Evolutionary conservation across 192 early-diverging fungal genomes (phyloP).

Genomic region (Endogone sp.): DNA sequence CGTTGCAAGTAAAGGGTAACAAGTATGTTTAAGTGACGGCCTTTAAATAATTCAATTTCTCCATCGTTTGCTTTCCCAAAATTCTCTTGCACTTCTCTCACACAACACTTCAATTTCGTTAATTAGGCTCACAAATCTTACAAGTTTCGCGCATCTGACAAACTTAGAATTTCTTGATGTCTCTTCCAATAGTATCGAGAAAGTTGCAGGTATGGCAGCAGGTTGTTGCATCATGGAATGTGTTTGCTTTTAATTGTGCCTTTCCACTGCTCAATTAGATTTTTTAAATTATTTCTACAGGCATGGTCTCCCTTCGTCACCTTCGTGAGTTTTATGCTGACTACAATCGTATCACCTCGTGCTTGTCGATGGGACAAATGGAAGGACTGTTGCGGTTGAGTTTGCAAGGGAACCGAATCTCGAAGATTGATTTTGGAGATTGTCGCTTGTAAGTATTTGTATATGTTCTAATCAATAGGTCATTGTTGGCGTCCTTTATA

Average conservation of each 20-base stretch:
- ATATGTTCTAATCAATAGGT: too few species aligned
- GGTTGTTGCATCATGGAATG: not conserved
- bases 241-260: too few species aligned
- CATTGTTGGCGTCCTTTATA: not conserved
- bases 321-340: constrained; percentile 27
- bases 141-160: not conserved
- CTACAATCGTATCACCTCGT: constrained; percentile 23
- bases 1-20: not conserved
- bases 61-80: too few species aligned
- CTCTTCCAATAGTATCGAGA: constrained; percentile 25
- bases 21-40: too few species aligned
- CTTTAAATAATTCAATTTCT: too few species aligned
- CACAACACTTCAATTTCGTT: not conserved
- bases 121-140: not conserved
- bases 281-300: not conserved
- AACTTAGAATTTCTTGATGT: constrained; percentile 34
- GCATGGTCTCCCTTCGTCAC: constrained; percentile 15
- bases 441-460: constrained; percentile 28
- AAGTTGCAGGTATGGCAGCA: constrained; percentile 23
- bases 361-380: constrained; percentile 28
- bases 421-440: constrained; percentile 27
- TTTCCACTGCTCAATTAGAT: too few species aligned
- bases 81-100: not conserved
- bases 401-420: constrained; percentile 23
- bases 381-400: constrained; percentile 30